Percentiles rank a stretch among this genome's conserved stretches.
Conservation (phyloP, 2,329 filamentous ascomycete genomes). For the Cucurbitaria berberidis region DNA sequence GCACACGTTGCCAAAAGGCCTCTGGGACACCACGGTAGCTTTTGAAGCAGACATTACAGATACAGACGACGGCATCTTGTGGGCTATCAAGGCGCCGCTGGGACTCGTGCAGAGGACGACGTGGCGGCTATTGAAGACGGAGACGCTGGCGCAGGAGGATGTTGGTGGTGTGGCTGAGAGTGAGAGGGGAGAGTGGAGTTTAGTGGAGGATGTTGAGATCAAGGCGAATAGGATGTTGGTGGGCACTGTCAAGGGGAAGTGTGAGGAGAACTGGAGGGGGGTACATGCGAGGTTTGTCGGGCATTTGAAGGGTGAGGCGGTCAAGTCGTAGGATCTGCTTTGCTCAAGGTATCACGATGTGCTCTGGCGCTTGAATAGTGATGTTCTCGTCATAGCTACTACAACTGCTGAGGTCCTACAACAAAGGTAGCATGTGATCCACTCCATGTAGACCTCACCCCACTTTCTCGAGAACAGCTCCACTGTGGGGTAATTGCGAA, state of each 20-base stretch:
- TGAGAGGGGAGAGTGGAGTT: constrained; percentile 34
- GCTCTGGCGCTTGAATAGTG: background rate
- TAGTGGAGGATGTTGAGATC: constrained; percentile 48
- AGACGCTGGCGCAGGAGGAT: constrained; percentile 18
- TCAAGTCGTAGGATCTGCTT: background rate
- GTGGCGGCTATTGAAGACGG: constrained; percentile 37
- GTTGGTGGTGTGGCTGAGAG: constrained; percentile 11
- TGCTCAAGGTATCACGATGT: no score
- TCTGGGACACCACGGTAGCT: constrained; percentile 46
- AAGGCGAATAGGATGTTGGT: constrained; percentile 41
- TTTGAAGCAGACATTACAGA: constrained; percentile 45
- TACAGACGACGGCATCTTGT: constrained; percentile 40
- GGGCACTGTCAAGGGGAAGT: constrained; percentile 46
- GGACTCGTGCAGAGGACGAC: constrained; percentile 41
- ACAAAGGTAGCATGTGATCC: background rate
- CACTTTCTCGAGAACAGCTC: background rate
- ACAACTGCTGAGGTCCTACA: background rate
- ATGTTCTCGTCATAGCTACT: background rate
- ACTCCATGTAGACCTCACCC: background rate
- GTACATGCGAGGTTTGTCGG: constrained; percentile 40
- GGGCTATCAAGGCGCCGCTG: constrained; percentile 45
- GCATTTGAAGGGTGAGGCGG: constrained; percentile 21
- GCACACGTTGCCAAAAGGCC: constrained; percentile 43
- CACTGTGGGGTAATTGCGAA: background rate
- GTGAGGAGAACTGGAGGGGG: constrained; percentile 45